Base-by-base conservation (phyloP, 495 filamentous ascomycete species). In the Saxispiralis lemnorum region DNA sequence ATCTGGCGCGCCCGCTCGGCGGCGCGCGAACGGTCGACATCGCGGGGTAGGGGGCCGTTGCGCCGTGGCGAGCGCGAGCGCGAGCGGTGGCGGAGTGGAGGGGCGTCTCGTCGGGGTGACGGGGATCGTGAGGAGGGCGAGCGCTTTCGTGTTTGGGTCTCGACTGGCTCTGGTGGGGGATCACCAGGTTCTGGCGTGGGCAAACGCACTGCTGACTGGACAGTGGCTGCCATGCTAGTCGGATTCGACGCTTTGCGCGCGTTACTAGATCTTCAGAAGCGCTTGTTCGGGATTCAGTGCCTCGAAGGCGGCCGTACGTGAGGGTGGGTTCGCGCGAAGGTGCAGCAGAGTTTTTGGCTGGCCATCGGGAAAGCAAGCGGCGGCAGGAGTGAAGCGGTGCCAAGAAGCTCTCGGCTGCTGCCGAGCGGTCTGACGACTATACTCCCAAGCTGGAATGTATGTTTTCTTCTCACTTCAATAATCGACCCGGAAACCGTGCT, bases 161-260 rank as follows among this genome's bases (percentile, higher is more conserved):
- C 46, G 2, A 19, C 12, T 13, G 61, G 54, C 46, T 63, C 62
- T 52, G 61, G 64, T n/a, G 39, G 11, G 18, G 37, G 33, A 24
- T 56, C 53, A 24, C 39, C 49, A 41, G 75, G 75, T 16, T 75
- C 70, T 47, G 77, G 75, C 5, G 77, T 76, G 31, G 77, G 76
- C 43, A 81, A 65, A 56, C 77, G 71, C 41, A 81, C 75, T 24
- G 78, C 76, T 32, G 76, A 79, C 51, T 76, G 73, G 41, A 80
- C 63, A 40, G 41, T 36, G 39, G 45, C 12, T 7, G 49, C 49
- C 48, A 51, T 51, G 33, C 7, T 39, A 20, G 7, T 20, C 10
- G 15, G 16, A 11, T 28, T 28, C 9, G 24, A 28, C 5, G 24
- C 9, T 28, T 4, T 5, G 9, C 24, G 24, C 24, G 9, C 24